Evolutionary conservation across 306 rosid genomes (phyloP).

Genomic region (Cyclanthera cordifolia): DNA sequence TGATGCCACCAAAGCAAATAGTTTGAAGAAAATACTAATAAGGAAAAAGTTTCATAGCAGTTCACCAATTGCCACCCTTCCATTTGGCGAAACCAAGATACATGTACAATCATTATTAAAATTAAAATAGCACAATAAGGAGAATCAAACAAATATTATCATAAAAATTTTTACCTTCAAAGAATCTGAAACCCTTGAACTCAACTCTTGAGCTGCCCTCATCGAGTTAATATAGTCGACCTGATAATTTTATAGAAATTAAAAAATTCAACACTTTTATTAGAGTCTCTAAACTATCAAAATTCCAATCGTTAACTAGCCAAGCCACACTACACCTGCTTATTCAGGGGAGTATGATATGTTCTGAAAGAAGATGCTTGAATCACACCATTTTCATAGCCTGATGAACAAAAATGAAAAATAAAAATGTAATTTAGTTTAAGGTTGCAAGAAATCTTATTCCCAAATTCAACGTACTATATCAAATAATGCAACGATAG

Average conservation of each 20-base stretch:
- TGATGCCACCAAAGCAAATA: background rate
- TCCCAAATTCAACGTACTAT: background rate
- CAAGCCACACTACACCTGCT: slow-evolving; percentile 47
- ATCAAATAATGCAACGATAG: background rate
- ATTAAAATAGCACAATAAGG: background rate
- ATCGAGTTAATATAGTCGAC: slow-evolving; percentile 72
- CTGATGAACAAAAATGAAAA: slow-evolving; percentile 24
- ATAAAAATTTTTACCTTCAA: slow-evolving; percentile 46
- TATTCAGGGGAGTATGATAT: slow-evolving; percentile 89
- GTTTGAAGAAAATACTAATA: background rate
- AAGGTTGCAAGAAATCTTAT: slow-evolving; percentile 2
- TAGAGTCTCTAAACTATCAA: background rate
- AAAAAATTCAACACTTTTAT: background rate
- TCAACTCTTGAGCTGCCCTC: slow-evolving; percentile 93
- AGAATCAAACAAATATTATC: background rate
- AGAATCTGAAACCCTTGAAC: slow-evolving; percentile 77
- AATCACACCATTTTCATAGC: slow-evolving; percentile 58
- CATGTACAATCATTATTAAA: background rate
- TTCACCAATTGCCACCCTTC: background rate
- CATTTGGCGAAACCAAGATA: background rate
- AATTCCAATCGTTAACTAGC: background rate
- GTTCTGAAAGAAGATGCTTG: slow-evolving; percentile 93
- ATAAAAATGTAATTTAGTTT: background rate
- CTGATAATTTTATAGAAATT: slow-evolving; percentile 26
- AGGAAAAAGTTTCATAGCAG: background rate